Conservation (phyloP, 2,329 filamentous ascomycete species). For the Thermothelomyces thermophilus region DNA sequence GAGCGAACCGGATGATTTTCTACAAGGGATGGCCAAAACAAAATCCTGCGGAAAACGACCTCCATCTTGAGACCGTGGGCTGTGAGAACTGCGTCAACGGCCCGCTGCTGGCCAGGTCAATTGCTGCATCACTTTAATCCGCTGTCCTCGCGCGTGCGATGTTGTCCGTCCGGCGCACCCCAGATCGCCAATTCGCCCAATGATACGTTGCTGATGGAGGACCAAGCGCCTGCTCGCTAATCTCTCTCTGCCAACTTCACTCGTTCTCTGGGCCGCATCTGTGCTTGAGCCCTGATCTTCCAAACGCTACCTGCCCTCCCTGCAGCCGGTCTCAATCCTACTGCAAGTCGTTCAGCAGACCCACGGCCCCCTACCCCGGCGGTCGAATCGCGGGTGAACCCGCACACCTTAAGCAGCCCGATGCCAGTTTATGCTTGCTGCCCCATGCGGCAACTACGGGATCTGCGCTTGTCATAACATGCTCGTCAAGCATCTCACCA, state of each 20-base stretch:
- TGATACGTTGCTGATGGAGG: conserved; percentile 1
- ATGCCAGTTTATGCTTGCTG: conserved; percentile 16
- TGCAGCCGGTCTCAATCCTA: conserved; percentile 3
- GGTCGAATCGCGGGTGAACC: conserved; percentile 22
- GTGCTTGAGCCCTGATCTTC: conserved; percentile 20
- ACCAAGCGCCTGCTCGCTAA: conserved; percentile 23
- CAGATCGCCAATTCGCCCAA: conserved; percentile 17
- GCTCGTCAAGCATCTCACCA: neutral
- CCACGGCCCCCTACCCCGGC: conserved; percentile 3
- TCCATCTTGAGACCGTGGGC: neutral
- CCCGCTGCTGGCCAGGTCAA: conserved; percentile 15
- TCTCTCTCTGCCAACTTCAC: conserved; percentile 19
- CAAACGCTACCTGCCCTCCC: conserved; percentile 4
- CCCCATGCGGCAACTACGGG: conserved; percentile 3
- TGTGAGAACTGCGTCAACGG: conserved; percentile 4
- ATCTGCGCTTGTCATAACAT: neutral
- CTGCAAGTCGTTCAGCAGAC: conserved; percentile 9
- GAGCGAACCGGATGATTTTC: conserved; percentile 15
- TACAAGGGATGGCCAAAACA: conserved; percentile 15
- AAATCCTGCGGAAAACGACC: neutral
- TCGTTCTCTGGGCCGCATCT: conserved; percentile 10
- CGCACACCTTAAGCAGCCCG: conserved; percentile 6
- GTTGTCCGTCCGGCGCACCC: conserved; percentile 17
- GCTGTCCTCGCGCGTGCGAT: conserved; percentile 5
- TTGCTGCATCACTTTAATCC: conserved; percentile 12